Evolutionary conservation across 352 stramenopile genomes (phyloP), one percentile per base, ranked within the genome.

Genomic region (Globisporangium camurandrum): DNA sequence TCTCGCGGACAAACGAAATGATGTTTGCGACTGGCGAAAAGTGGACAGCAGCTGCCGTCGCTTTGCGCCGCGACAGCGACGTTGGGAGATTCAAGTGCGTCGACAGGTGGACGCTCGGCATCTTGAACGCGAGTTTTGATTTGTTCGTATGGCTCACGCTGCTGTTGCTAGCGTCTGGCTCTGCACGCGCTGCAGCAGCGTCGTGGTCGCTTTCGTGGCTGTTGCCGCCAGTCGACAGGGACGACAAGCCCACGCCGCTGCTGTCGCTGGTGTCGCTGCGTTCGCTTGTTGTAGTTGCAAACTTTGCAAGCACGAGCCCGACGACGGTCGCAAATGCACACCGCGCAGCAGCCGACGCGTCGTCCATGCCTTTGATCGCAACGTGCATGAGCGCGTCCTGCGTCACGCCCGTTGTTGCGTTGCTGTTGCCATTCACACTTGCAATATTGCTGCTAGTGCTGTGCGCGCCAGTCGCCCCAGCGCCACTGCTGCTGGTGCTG

Each of bases 1-100:
- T 65, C 16, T 94, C 84, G 41, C 91, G 91, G 20, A 93, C 76
- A 49, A 88, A 90, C 14, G 80, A 38, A 20, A 94, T 62, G 19
- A 88, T 75, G 42, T 70, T 85, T 4, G 77, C 70, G 24, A 94
- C 76, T 31, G 71, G 88, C 3, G 81, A 83, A 34, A 94, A 87
- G 50, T 84, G 70, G 9, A 81, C 64, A 1, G 68, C 66, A 8
- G 71, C 47, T 3, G 72, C 60, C n/a, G n/a, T n/a, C n/a, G n/a
- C n/a, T 53, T 91, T 91, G 20, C 73, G 67, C 4, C 79, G 63
- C 28, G 79, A 82, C 7, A 83, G 62, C 14, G 61, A 58, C 1
- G 44, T 28, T 23, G 62, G 54, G 30, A 82, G 51, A 23, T 75
- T 82, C 22, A 83, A 56, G 14, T 65, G 52, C n/a, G 68, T 61